These are phyloP conservation scores for Hura crepitans DNA, from an alignment of 441 rosid genomes.

Conservation along the genomic window DNA sequence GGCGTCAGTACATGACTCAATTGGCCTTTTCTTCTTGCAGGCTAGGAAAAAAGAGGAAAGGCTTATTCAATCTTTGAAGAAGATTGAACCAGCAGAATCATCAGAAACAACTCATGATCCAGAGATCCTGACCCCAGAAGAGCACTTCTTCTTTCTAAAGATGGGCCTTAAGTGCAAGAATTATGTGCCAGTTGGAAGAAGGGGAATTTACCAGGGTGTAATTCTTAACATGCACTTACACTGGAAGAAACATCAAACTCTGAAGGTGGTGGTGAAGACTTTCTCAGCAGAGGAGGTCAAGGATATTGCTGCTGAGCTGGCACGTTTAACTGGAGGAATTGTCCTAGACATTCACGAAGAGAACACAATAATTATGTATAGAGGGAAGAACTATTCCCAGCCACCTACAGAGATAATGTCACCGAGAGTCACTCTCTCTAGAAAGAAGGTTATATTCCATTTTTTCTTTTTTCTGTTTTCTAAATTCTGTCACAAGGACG, in stretches of 20 bases:
- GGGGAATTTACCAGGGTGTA: slow-evolving; percentile 94
- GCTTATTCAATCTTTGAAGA: slow-evolving; percentile 58
- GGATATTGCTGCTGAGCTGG: slow-evolving; percentile 78
- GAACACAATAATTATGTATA: slow-evolving; percentile 82
- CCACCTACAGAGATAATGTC: slow-evolving; percentile 98
- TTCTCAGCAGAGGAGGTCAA: slow-evolving; percentile 82
- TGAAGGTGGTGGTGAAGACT: slow-evolving; percentile 80
- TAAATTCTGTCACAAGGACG: background rate
- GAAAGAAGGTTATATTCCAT: slow-evolving; percentile 60
- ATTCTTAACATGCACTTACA: slow-evolving; percentile 97
- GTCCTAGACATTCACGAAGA: slow-evolving; percentile 82
- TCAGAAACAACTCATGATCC: slow-evolving; percentile 79
- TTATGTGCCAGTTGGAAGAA: slow-evolving; percentile 84
- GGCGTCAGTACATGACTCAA: slow-evolving; percentile 6
- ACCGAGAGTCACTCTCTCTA: slow-evolving; percentile 74
- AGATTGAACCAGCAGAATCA: slow-evolving; percentile 72
- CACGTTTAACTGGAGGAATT: slow-evolving; percentile 79
- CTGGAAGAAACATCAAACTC: slow-evolving; percentile 96
- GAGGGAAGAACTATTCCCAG: slow-evolving; percentile 90
- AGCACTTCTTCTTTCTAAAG: slow-evolving; percentile 80
- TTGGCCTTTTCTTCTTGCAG: slow-evolving; percentile 31
- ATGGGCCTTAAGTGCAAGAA: slow-evolving; percentile 91
- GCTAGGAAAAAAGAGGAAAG: slow-evolving; percentile 83
- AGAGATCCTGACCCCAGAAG: slow-evolving; percentile 90
- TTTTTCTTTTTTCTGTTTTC: background rate